Conservation (phyloP, 495 filamentous ascomycete genomes). For the Penicillium flavigenum region DNA sequence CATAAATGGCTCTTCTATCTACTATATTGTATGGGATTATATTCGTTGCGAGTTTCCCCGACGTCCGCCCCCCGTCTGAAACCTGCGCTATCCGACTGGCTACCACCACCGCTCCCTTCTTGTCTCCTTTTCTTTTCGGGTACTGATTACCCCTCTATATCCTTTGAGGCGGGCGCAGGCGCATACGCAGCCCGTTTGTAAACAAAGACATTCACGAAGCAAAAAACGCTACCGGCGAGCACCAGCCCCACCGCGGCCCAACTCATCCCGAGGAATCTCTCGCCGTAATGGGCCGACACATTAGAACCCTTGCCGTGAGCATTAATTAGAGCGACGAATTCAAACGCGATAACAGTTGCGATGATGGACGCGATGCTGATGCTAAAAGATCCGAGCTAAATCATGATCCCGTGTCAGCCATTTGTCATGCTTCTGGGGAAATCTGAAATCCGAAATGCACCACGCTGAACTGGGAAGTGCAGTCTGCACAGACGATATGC, state of each 20-base stretch:
- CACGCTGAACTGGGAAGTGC: not conserved
- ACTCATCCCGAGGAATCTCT: constrained; percentile 58
- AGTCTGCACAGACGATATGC: constrained; percentile 2
- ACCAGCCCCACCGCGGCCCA: constrained; percentile 57
- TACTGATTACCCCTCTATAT: constrained; percentile 22
- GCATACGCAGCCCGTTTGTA: constrained; percentile 12
- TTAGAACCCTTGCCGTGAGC: constrained; percentile 55
- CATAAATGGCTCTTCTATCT: constrained; percentile 15
- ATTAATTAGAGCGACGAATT: constrained; percentile 58
- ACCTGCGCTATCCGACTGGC: constrained; percentile 7
- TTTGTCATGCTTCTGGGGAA: not conserved
- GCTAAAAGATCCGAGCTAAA: constrained; percentile 46
- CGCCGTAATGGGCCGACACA: constrained; percentile 53
- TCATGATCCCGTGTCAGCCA: constrained; percentile 5
- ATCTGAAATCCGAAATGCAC: constrained; percentile 2
- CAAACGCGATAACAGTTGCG: constrained; percentile 57
- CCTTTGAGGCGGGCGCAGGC: constrained; percentile 14
- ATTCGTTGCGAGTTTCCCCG: constrained; percentile 22
- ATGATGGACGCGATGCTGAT: constrained; percentile 63
- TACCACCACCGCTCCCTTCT: not conserved
- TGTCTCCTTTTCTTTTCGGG: not conserved
- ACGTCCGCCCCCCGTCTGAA: constrained; percentile 11
- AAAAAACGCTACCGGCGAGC: constrained; percentile 37
- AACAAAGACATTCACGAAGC: constrained; percentile 31
- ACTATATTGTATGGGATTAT: constrained; percentile 3